A percentile compares a stretch with the other conserved stretches of the same genome.
These are phyloP conservation scores for Cercophora samala DNA, from an alignment of 495 filamentous ascomycete species.

Conservation along the genomic window DNA sequence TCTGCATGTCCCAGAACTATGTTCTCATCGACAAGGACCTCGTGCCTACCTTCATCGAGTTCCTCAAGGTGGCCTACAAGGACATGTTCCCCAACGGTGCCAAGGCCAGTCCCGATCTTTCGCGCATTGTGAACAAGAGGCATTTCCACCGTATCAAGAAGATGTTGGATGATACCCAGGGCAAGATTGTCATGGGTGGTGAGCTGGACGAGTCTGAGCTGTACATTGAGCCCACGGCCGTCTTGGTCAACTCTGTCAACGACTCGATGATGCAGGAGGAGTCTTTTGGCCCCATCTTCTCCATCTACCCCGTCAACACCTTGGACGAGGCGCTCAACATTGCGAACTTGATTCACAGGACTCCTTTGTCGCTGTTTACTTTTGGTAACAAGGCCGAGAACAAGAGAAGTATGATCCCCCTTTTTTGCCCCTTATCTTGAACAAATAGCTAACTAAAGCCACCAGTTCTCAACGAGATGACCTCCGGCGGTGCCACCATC, in stretches of 20 bases:
- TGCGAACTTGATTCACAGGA: conserved; percentile 71
- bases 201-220: conserved; percentile 70
- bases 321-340: conserved; percentile 78
- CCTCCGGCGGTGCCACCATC: conserved; percentile 73
- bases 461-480: conserved; percentile 58
- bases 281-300: conserved; percentile 84
- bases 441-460: conserved; percentile 22
- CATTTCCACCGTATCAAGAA: conserved; percentile 82
- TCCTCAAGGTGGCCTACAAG: conserved; percentile 65
- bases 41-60: conserved; percentile 66
- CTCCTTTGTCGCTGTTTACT: conserved; percentile 75
- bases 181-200: conserved; percentile 83
- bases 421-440: not conserved
- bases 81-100: conserved; percentile 85
- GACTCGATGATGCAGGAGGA: conserved; percentile 79
- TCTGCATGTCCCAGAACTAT: conserved; percentile 89
- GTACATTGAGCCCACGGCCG: conserved; percentile 82
- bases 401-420: conserved; percentile 51
- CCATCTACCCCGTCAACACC: conserved; percentile 68
- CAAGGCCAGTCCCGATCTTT: conserved; percentile 68
- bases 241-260: conserved; percentile 67
- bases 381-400: conserved; percentile 79
- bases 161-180: conserved; percentile 77
- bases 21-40: conserved; percentile 73
- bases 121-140: conserved; percentile 70